phyloP scores from a whole-genome alignment of 345 rosid species.

The Carallia pectinifolia region DNA sequence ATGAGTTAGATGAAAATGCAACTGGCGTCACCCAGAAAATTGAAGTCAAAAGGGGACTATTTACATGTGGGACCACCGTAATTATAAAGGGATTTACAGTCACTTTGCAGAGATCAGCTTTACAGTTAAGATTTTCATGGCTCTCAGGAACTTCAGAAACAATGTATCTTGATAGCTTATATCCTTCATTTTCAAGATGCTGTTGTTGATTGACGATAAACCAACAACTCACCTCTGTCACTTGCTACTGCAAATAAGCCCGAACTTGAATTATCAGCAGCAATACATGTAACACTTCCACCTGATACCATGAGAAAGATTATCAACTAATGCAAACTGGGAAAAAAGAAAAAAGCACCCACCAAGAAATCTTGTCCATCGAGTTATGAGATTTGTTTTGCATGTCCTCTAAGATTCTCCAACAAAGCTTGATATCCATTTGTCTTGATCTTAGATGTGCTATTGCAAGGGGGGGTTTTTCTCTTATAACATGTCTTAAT shows the following conservation, averaged over 20 bases:
- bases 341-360: neutral
- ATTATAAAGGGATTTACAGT: too few relatives aligned
- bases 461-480: neutral
- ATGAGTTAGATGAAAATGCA: too few relatives aligned
- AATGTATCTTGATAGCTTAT: neutral
- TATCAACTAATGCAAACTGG: neutral
- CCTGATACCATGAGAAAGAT: constrained; percentile 36
- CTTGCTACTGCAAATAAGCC: constrained; percentile 52
- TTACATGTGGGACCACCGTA: too few relatives aligned
- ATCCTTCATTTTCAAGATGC: neutral
- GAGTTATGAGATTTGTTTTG: neutral
- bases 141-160: neutral
- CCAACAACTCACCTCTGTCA: constrained; percentile 60
- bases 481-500: neutral
- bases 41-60: too few relatives aligned
- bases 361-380: neutral
- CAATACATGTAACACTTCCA: constrained; percentile 59
- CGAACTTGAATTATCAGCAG: constrained; percentile 55
- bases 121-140: too few relatives aligned
- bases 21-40: too few relatives aligned
- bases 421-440: neutral
- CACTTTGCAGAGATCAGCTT: too few relatives aligned
- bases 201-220: constrained; percentile 37
- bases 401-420: neutral
- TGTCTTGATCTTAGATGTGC: neutral